These are phyloP conservation scores for Pleurotus tuber-regium DNA, from an alignment of 768 basidiomycete genomes.

Conservation along the genomic window DNA sequence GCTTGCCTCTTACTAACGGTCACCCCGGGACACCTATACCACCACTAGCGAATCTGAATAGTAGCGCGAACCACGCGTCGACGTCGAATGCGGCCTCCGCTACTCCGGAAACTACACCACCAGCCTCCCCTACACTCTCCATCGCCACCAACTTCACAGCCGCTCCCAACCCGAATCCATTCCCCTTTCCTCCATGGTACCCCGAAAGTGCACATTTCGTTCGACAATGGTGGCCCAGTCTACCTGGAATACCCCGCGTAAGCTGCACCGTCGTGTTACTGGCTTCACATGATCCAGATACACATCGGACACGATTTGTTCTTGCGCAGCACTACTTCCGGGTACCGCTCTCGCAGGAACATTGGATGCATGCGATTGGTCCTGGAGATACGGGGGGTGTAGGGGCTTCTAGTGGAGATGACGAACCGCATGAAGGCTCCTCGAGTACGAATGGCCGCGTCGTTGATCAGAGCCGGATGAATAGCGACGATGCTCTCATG, in stretches of 20 bases:
- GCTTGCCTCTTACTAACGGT: background rate
- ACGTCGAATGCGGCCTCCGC: background rate
- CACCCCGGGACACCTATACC: conserved; percentile 8
- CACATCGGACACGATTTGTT: conserved; percentile 59
- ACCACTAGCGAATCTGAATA: background rate
- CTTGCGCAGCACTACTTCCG: conserved; percentile 76
- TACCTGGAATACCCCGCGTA: conserved; percentile 59
- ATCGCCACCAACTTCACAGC: conserved; percentile 5
- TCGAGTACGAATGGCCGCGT: conserved; percentile 1
- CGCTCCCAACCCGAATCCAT: conserved; percentile 47
- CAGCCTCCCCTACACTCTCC: conserved; percentile 4
- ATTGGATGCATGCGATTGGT: conserved; percentile 21
- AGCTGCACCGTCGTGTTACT: conserved; percentile 74
- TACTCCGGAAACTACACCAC: conserved; percentile 4
- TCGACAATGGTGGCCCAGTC: conserved; percentile 77
- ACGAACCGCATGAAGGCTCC: background rate
- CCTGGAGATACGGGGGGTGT: background rate
- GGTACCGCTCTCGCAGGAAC: conserved; percentile 49
- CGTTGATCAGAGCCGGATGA: conserved; percentile 10
- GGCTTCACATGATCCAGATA: conserved; percentile 57
- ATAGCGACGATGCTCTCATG: conserved; percentile 54
- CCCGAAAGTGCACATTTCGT: conserved; percentile 77
- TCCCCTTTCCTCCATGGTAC: conserved; percentile 66
- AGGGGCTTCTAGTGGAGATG: background rate
- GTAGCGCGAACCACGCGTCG: background rate